Conservation (phyloP, 2,329 filamentous ascomycete species). For the Neopestalotiopsis rosae region DNA sequence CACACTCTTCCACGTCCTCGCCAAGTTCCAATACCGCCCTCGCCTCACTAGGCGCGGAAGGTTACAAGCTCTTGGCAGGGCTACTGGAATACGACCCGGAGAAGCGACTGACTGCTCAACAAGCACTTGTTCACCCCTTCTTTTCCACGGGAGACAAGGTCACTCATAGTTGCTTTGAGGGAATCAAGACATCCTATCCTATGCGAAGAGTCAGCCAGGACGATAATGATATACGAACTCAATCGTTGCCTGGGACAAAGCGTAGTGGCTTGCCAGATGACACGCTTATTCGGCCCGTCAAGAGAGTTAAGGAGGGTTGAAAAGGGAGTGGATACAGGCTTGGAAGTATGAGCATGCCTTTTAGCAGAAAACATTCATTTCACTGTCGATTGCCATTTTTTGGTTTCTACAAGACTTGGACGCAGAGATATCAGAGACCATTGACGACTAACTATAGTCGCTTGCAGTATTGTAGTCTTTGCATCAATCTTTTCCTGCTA, state of each 20-base stretch:
- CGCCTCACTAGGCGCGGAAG: conserved; percentile 73
- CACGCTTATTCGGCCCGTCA: conserved; percentile 64
- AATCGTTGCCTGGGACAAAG: conserved; percentile 89
- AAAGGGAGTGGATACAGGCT: not conserved
- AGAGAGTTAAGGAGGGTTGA: conserved; percentile 63
- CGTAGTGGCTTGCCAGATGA: conserved; percentile 86
- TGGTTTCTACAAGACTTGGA: too few relatives aligned
- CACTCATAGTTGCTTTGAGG: conserved; percentile 87
- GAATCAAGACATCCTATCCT: conserved; percentile 86
- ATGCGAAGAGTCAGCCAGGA: conserved; percentile 90
- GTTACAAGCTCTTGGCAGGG: conserved; percentile 80
- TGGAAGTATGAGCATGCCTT: not conserved
- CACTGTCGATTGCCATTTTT: too few relatives aligned
- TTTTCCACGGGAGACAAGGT: conserved; percentile 79
- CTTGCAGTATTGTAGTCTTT: too few relatives aligned
- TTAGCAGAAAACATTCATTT: too few relatives aligned
- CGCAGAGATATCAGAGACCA: too few relatives aligned
- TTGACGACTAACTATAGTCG: too few relatives aligned
- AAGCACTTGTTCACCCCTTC: conserved; percentile 89
- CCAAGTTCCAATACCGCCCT: conserved; percentile 45
- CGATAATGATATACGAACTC: conserved; percentile 93
- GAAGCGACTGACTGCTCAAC: conserved; percentile 83
- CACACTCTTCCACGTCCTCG: conserved; percentile 53
- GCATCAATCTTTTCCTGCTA: too few relatives aligned
- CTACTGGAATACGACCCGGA: conserved; percentile 93